A percentile compares a stretch with the other conserved stretches of the same genome.
phyloP scores from a whole-genome alignment of 495 filamentous ascomycete genomes.

The Neurospora sp. region DNA sequence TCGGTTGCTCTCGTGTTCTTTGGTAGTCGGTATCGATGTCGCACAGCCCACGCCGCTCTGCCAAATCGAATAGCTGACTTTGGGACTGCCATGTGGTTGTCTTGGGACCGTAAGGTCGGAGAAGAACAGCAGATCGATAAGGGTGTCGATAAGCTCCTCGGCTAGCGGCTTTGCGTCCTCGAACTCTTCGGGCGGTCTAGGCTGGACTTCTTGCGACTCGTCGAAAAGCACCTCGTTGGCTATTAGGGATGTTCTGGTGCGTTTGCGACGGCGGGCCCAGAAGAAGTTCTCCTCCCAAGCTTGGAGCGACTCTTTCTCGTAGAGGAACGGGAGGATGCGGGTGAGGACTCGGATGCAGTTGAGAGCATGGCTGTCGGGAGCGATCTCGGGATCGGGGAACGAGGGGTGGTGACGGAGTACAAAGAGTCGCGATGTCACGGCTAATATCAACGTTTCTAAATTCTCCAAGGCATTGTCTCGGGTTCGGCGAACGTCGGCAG shows the following conservation, averaged over 20 bases:
- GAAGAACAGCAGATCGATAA: conserved; percentile 87
- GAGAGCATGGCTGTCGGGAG: conserved; percentile 80
- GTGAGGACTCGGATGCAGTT: conserved; percentile 93
- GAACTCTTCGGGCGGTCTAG: conserved; percentile 49
- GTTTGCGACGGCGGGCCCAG: conserved; percentile 68
- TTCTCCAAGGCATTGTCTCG: conserved; percentile 81
- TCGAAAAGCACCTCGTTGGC: conserved; percentile 77
- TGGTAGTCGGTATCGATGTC: conserved; percentile 74
- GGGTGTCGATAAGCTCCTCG: conserved; percentile 86
- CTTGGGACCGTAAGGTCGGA: conserved; percentile 75
- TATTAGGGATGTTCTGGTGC: conserved; percentile 38
- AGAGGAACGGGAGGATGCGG: conserved; percentile 83
- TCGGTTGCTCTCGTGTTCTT: conserved; percentile 83
- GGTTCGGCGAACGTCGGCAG: conserved; percentile 84
- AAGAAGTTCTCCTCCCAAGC: conserved; percentile 90
- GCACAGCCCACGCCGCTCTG: conserved; percentile 96
- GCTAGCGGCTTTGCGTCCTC: conserved; percentile 82
- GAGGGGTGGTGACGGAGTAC: conserved; percentile 77
- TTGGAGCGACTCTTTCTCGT: conserved; percentile 80
- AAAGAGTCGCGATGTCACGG: conserved; percentile 70
- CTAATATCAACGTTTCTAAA: conserved; percentile 80
- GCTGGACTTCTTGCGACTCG: conserved; percentile 49
- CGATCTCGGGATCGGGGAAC: conserved; percentile 79
- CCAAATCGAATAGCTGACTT: conserved; percentile 93
- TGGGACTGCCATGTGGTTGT: conserved; percentile 54